Conservation (phyloP, 1,284 basidiomycete species). For the Lentinus polychrous region DNA sequence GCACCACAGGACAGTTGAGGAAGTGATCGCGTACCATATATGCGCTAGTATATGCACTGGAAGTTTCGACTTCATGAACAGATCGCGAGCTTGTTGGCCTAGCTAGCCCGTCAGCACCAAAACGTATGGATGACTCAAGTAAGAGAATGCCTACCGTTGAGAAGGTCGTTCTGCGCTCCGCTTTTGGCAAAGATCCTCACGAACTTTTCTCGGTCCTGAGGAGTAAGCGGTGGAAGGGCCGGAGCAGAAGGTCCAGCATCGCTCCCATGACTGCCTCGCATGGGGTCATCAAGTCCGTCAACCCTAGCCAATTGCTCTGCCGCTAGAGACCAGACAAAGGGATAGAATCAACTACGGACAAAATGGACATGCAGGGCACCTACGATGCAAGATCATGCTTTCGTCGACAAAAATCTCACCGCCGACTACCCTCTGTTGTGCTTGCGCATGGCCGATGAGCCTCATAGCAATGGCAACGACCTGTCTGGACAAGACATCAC, state of each 20-base stretch:
- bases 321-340: not conserved
- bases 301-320: conserved; percentile 10
- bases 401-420: not conserved
- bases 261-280: not conserved
- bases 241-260: not conserved
- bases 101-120: not conserved
- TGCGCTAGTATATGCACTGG: conserved; percentile 81
- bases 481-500: conserved; percentile 82
- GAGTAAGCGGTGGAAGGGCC: conserved; percentile 36
- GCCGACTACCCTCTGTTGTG: not conserved
- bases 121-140: no score
- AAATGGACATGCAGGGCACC: no score
- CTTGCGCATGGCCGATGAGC: conserved; percentile 89
- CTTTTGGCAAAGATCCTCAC: conserved; percentile 67
- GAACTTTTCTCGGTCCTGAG: conserved; percentile 80
- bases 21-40: conserved; percentile 68
- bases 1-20: not conserved
- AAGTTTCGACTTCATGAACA: conserved; percentile 91
- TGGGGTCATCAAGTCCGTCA: conserved; percentile 7
- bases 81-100: conserved; percentile 84
- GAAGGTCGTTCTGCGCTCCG: conserved; percentile 66
- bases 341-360: not conserved
- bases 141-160: conserved; percentile 49
- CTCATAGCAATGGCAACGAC: conserved; percentile 81
- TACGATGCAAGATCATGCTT: conserved; percentile 4